Percentiles rank a stretch among this genome's conserved stretches.
Conservation (phyloP, 805 yeast genomes). For the Candida khao-thaluensis region DNA sequence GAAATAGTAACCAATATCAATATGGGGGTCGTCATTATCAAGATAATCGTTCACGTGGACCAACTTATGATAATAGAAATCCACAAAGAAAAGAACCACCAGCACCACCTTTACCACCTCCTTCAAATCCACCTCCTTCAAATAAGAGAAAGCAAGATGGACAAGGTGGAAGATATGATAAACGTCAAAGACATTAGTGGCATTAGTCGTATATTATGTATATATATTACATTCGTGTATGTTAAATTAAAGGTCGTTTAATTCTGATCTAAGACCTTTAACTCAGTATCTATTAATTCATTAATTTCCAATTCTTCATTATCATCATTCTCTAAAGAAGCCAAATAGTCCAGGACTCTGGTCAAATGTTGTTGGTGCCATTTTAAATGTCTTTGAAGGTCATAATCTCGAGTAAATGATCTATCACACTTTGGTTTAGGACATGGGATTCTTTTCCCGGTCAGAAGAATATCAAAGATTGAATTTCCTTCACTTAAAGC, state of each 20-base stretch:
- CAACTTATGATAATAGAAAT: slow-evolving; percentile 9
- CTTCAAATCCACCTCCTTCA: slow-evolving; percentile 7
- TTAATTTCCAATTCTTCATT: slow-evolving; percentile 7
- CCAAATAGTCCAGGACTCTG: slow-evolving; percentile 30
- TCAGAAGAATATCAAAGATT: slow-evolving; percentile 36
- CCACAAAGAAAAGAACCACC: slow-evolving; percentile 10
- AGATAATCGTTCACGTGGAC: slow-evolving; percentile 8
- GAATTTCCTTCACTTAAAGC: slow-evolving; percentile 22
- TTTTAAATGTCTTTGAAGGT: slow-evolving; percentile 47
- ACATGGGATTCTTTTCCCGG: slow-evolving; percentile 44
- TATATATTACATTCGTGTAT: background rate
- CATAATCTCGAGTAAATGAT: slow-evolving; percentile 49
- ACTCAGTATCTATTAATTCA: slow-evolving; percentile 15
- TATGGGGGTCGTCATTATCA: too few relatives aligned
- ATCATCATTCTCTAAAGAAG: slow-evolving; percentile 19
- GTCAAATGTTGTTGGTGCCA: slow-evolving; percentile 48
- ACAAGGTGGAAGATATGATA: slow-evolving; percentile 22
- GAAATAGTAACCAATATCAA: background rate
- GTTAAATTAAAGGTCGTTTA: background rate
- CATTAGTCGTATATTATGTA: background rate
- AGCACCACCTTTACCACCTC: slow-evolving; percentile 20
- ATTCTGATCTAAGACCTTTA: slow-evolving; percentile 6
- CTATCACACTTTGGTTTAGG: slow-evolving; percentile 52
- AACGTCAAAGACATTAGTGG: slow-evolving; percentile 23
- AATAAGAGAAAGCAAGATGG: slow-evolving; percentile 26